phyloP scores from a whole-genome alignment of 2,329 filamentous ascomycete species.

The Acarospora socialis region DNA sequence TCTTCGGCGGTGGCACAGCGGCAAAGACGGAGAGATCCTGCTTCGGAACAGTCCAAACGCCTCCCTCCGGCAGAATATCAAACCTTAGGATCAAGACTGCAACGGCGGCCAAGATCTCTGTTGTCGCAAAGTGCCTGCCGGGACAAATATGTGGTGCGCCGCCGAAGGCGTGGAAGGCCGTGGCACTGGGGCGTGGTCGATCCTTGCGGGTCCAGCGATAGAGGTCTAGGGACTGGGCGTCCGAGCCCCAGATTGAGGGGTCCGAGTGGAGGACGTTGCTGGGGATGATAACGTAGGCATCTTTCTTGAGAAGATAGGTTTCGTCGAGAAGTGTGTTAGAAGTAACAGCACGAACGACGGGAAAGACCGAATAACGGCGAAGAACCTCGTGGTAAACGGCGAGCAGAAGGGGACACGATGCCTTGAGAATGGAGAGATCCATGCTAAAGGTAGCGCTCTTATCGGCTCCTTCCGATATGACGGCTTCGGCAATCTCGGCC shows the following conservation, averaged over 20 bases:
- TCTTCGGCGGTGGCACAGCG: too few relatives aligned
- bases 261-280: slow-evolving; percentile 19
- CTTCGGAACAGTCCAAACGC: neutral
- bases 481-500: slow-evolving; percentile 13
- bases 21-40: too few relatives aligned
- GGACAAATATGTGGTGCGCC: slow-evolving; percentile 24
- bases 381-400: slow-evolving; percentile 28
- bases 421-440: slow-evolving; percentile 21
- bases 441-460: slow-evolving; percentile 14
- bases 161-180: slow-evolving; percentile 23
- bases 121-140: slow-evolving; percentile 25
- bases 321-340: slow-evolving; percentile 20
- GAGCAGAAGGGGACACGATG: slow-evolving; percentile 24
- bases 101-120: slow-evolving; percentile 20
- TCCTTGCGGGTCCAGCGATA: slow-evolving; percentile 16
- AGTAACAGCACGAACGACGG: slow-evolving; percentile 22
- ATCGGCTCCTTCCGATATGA: neutral
- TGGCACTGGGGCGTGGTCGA: neutral
- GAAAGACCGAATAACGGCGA: slow-evolving; percentile 24
- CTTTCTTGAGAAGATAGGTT: slow-evolving; percentile 23
- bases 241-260: slow-evolving; percentile 19
- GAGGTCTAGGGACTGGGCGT: slow-evolving; percentile 19
- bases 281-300: slow-evolving; percentile 21
- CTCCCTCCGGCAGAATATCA: slow-evolving; percentile 18
- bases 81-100: slow-evolving; percentile 23